Evolutionary conservation across 805 yeast species (phyloP).

Genomic region (Metschnikowia continentalis): DNA sequence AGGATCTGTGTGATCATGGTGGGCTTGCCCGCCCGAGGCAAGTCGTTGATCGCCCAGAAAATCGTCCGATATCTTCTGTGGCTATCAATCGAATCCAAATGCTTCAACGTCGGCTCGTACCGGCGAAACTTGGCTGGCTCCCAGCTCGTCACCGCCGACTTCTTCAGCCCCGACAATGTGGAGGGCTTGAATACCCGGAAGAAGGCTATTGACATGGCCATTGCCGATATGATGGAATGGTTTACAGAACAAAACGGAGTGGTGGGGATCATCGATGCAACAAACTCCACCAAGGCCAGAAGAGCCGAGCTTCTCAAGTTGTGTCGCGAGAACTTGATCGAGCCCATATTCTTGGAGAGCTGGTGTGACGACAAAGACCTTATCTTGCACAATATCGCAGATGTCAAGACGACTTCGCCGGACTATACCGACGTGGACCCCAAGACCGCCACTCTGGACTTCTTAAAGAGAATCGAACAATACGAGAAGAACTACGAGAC

Average conservation of each 20-base stretch:
- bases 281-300: slow-evolving; percentile 75
- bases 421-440: slow-evolving; percentile 70
- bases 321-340: slow-evolving; percentile 62
- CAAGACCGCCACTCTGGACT: slow-evolving; percentile 68
- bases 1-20: slow-evolving; percentile 86
- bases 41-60: slow-evolving; percentile 90
- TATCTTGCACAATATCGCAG: slow-evolving; percentile 73
- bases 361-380: slow-evolving; percentile 82
- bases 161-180: slow-evolving; percentile 64
- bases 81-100: slow-evolving; percentile 81
- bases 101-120: slow-evolving; percentile 86
- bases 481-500: slow-evolving; percentile 79
- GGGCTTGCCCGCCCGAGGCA: slow-evolving; percentile 88
- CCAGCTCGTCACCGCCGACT: slow-evolving; percentile 58
- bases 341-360: slow-evolving; percentile 90
- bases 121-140: slow-evolving; percentile 58
- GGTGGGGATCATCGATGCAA: slow-evolving; percentile 92
- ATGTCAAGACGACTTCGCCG: slow-evolving; percentile 83
- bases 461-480: slow-evolving; percentile 64
- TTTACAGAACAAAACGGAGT: slow-evolving; percentile 73
- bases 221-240: slow-evolving; percentile 83
- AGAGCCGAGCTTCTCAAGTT: slow-evolving; percentile 60
- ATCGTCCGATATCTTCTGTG: slow-evolving; percentile 89
- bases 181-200: slow-evolving; percentile 61
- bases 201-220: slow-evolving; percentile 68